Evolutionary conservation across 177 flowering plant species (phyloP).

Genomic region (Vitis hybrid): DNA sequence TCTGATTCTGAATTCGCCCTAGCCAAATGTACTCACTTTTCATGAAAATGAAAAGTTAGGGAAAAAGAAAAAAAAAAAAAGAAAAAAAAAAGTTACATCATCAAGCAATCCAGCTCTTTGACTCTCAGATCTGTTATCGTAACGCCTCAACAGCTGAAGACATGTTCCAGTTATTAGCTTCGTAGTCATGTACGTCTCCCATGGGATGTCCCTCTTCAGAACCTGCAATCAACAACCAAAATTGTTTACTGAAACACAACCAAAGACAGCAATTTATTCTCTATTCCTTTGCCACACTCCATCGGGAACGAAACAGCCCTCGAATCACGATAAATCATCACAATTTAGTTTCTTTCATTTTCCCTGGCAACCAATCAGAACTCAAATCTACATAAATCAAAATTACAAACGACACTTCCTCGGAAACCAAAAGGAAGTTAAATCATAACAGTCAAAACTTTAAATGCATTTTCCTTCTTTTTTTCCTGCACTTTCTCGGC

Average conservation of each 20-base stretch:
- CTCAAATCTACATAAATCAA: too few relatives aligned
- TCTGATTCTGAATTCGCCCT: too few relatives aligned
- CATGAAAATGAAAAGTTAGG: neutral
- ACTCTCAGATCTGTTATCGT: slow-evolving; percentile 81
- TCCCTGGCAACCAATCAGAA: too few relatives aligned
- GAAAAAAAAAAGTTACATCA: slow-evolving; percentile 51
- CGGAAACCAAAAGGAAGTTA: too few relatives aligned
- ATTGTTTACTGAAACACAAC: neutral
- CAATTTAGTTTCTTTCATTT: too few relatives aligned
- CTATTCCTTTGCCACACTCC: neutral
- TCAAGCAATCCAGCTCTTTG: slow-evolving; percentile 77
- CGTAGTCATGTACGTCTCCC: slow-evolving; percentile 98
- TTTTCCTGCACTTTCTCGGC: too few relatives aligned
- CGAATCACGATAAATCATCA: too few relatives aligned
- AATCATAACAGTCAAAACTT: too few relatives aligned
- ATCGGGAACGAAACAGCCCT: too few relatives aligned
- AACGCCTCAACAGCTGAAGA: slow-evolving; percentile 91
- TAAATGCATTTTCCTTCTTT: too few relatives aligned
- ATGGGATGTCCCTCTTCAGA: slow-evolving; percentile 92
- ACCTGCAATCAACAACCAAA: slow-evolving; percentile 45
- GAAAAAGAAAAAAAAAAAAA: slow-evolving; percentile 1
- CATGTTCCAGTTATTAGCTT: slow-evolving; percentile 88
- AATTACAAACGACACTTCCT: too few relatives aligned
- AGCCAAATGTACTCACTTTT: too few relatives aligned
- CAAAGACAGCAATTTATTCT: neutral